Base-by-base conservation (phyloP, 73 alveolate species). In the Blepharisma japonicum region DNA sequence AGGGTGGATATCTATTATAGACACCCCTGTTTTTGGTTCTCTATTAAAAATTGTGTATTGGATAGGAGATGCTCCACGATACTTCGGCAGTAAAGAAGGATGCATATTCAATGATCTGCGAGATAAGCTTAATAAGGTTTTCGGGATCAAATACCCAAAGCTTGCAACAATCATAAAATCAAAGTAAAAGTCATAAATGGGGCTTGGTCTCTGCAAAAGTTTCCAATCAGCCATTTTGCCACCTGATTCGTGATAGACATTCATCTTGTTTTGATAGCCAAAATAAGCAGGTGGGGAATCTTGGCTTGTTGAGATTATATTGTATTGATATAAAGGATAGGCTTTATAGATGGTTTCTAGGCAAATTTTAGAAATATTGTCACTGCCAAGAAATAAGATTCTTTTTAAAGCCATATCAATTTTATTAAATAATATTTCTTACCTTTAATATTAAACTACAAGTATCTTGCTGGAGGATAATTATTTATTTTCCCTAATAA, bases 51-150 rank as follows among this genome's bases (percentile, higher is more conserved):
- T 71, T 11, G 95, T 84, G 50, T 89, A 89, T 78, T 89, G 81
- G 23, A 92, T 89, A 11, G 98, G 98, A 38, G 96, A 91, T 0
- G 98, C 83, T 32, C 98, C 98, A 83, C 96, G 48, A 71, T 89
- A 89, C 55, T 92, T 90, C 7, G 98, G 98, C 18, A 92, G 82
- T 39, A 92, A 81, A 6, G 93, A 83, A 7, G 98, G 96, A 81
- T 92, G 98, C 48, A 92, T 80, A 6, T 85, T 92, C 42, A 71
- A 72, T 79, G 85, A 42, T 2, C 87, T 83, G 21, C 55, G 5
- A 42, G 45, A 55, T 56, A 78, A 78, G 21, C 77, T 81, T 5
- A 87, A 83, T 11, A 87, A 42, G 6, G 27, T 9, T 14, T 71
- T 77, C 8, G 94, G 94, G 11, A 87, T 70, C 85, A 87, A 61